Evolutionary conservation across 2,329 filamentous ascomycete genomes (phyloP).

Genomic region (Lasiodiplodia theobromae): DNA sequence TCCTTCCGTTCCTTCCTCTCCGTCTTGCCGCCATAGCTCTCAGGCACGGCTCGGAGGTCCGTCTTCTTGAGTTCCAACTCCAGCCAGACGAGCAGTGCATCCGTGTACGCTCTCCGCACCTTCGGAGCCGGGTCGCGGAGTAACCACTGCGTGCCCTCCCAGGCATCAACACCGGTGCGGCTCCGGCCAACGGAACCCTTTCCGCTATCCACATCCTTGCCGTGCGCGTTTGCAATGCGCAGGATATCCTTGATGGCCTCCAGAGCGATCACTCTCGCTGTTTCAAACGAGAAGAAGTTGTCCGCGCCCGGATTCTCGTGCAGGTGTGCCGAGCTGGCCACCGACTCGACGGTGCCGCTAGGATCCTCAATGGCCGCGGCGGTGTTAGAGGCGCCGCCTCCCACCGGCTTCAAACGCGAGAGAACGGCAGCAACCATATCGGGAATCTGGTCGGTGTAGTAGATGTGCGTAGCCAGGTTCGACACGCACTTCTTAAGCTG

Average conservation of each 20-base stretch:
- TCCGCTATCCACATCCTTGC: slow-evolving; percentile 58
- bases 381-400: slow-evolving; percentile 42
- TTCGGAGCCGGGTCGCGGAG: slow-evolving; percentile 78
- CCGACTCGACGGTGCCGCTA: slow-evolving; percentile 55
- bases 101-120: slow-evolving; percentile 84
- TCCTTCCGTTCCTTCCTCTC: slow-evolving; percentile 53
- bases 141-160: slow-evolving; percentile 97
- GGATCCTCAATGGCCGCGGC: slow-evolving; percentile 61
- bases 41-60: slow-evolving; percentile 66
- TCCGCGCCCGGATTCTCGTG: slow-evolving; percentile 61
- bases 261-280: slow-evolving; percentile 70
- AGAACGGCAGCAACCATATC: slow-evolving; percentile 91
- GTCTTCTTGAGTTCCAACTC: slow-evolving; percentile 75
- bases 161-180: slow-evolving; percentile 79
- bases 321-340: slow-evolving; percentile 56
- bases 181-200: slow-evolving; percentile 70
- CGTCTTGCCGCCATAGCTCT: slow-evolving; percentile 56
- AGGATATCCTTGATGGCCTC: slow-evolving; percentile 83
- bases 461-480: slow-evolving; percentile 91
- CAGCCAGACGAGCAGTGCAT: slow-evolving; percentile 85
- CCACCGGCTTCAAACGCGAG: slow-evolving; percentile 73
- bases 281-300: slow-evolving; percentile 69
- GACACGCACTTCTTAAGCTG: slow-evolving; percentile 84
- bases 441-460: slow-evolving; percentile 94
- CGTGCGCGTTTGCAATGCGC: slow-evolving; percentile 71